Percentiles rank a stretch among this genome's conserved stretches.
Conservation (phyloP, 2,329 filamentous ascomycete species). For the Colletotrichum sp. region DNA sequence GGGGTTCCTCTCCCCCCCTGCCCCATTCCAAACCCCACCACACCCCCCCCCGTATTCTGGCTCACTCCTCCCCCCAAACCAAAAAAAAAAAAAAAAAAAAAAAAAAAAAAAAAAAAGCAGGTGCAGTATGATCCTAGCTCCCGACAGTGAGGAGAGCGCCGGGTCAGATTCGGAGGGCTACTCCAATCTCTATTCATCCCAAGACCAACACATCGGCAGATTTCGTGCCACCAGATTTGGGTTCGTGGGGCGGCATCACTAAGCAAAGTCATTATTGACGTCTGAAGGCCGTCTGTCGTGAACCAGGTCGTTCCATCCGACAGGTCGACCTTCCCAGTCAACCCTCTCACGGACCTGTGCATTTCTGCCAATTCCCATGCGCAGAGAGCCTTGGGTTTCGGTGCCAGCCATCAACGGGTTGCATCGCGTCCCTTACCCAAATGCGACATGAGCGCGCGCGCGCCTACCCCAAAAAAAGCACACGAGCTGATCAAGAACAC, state of each 20-base stretch:
- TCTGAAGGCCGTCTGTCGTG: background rate
- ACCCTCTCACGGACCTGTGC: background rate
- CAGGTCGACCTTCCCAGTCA: background rate
- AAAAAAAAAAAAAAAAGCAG: no score
- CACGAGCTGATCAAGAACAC: background rate
- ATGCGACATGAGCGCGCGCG: background rate
- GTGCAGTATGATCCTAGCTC: background rate
- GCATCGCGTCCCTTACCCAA: background rate
- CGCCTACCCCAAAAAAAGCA: background rate
- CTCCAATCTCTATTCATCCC: background rate
- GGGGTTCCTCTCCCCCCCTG: no score
- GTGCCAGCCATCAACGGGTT: background rate
- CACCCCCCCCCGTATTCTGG: no score
- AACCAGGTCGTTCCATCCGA: background rate
- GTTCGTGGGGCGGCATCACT: background rate
- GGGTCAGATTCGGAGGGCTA: background rate
- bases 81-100: no score
- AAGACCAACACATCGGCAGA: background rate
- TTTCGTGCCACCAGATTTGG: background rate
- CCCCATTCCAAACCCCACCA: no score
- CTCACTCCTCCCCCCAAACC: no score
- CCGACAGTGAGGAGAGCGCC: background rate
- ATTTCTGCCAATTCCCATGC: background rate
- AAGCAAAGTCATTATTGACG: background rate
- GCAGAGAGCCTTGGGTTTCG: background rate